Evolutionary conservation across 2,329 filamentous ascomycete genomes (phyloP), one percentile per base, ranked within the genome.

Genomic region (Pyrenophora seminiperda): DNA sequence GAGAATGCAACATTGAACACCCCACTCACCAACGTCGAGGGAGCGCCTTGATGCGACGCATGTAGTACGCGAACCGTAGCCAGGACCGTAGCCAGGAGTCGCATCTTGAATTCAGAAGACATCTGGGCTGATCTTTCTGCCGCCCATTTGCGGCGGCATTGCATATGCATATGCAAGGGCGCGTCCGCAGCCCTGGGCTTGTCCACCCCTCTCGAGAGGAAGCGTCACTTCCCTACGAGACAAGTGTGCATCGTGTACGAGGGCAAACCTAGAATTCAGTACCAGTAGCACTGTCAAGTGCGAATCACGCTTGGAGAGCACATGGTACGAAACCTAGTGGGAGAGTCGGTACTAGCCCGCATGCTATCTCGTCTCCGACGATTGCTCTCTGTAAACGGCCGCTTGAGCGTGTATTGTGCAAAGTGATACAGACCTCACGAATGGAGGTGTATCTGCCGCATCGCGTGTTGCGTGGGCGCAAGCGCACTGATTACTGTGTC

Each of bases 391-490:
- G 59, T 54, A 65, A 58, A 59, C 18, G 48, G 47, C 58, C 50
- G 41, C 29, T 55, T 64, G 44, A 38, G 53, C 53, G 58, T 50
- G 41, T 39, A 45, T 42, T 51, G 29, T 53, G 50, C 55, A 47
- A 38, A 60, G 68, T 72, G 50, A 54, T 50, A 72, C 70, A 46
- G 29, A 19, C 29, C 50, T 56, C 45, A 53, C 63, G 63, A 55
- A 71, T 59, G 38, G 50, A 63, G 66, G 24, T 19, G 38, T 50
- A 50, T 48, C 59, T 56, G 59, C 59, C 62, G 61, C 56, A 61
- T 59, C 57, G 56, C 66, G 65, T 68, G 64, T 54, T 64, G 57
- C 65, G 60, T 65, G 61, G 66, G 67, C 68, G 65, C 53, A 62
- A 51, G 50, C 54, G 55, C 56, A 58, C 44, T 58, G 50, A 53